A percentile compares a stretch with the other conserved stretches of the same genome.
These are phyloP conservation scores for Paratinospora sagittata DNA, from an alignment of 164 flowering plant species.

Conservation along the genomic window DNA sequence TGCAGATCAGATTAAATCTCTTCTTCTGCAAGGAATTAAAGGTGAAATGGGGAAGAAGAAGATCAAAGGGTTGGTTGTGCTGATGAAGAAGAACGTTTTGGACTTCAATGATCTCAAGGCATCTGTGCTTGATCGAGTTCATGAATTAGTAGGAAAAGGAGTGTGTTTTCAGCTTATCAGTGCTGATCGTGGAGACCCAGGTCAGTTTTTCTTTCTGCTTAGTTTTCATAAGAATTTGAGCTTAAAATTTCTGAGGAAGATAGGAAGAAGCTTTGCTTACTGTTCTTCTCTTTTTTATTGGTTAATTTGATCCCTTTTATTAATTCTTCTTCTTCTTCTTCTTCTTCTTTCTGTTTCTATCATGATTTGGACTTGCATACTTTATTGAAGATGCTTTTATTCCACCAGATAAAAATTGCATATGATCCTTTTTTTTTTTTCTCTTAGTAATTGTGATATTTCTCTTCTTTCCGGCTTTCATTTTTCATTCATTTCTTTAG, in stretches of 20 bases:
- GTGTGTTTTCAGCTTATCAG: constrained; percentile 67
- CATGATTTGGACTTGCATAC: neutral
- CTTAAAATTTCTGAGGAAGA: neutral
- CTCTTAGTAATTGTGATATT: neutral
- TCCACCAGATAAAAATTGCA: too few relatives aligned
- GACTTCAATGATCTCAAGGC: constrained; percentile 53
- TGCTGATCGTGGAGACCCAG: constrained; percentile 35
- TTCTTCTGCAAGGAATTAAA: neutral
- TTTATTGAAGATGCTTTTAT: neutral
- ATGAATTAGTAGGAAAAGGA: constrained; percentile 41
- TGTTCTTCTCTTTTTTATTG: neutral
- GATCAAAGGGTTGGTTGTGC: constrained; percentile 51
- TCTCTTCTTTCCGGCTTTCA: neutral
- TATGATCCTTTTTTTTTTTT: neutral
- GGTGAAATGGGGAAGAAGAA: constrained; percentile 10
- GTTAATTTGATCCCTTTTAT: too few relatives aligned
- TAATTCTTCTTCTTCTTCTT: neutral
- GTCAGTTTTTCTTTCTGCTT: constrained; percentile 15
- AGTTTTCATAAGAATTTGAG: neutral
- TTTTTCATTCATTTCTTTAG: too few relatives aligned
- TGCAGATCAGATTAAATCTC: too few relatives aligned
- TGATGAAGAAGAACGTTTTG: constrained; percentile 73
- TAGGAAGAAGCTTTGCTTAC: neutral
- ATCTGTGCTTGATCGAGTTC: constrained; percentile 40
- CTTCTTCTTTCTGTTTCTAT: neutral